Conservation (phyloP, 2,329 filamentous ascomycete species). For the Pseudogymnoascus sp. region DNA sequence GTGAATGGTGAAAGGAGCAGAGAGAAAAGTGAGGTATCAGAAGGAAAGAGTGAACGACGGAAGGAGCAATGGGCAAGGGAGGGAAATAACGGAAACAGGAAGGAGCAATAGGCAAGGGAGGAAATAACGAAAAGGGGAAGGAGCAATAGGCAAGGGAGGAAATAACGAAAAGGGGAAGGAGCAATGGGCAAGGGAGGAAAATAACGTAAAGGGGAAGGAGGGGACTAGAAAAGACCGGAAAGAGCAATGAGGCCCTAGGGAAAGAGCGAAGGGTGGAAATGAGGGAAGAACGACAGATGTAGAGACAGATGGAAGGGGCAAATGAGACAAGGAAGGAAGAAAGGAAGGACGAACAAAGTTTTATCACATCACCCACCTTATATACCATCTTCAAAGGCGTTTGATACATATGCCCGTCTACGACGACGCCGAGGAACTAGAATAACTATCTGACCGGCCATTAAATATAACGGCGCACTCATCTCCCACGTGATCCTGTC, state of each 20-base stretch:
- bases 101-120: too few relatives aligned
- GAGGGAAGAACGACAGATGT: too few relatives aligned
- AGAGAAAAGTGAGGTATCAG: too few relatives aligned
- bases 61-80: background rate
- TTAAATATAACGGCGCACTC: background rate
- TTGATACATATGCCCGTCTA: background rate
- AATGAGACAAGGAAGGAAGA: background rate
- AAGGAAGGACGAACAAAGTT: background rate
- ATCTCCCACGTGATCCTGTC: background rate
- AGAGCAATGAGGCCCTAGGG: background rate
- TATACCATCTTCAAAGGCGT: background rate
- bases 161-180: too few relatives aligned
- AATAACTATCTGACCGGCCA: background rate
- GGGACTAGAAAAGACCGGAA: background rate
- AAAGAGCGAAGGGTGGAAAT: background rate
- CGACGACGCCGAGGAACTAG: background rate
- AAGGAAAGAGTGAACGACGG: background rate
- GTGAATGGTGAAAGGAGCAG: background rate
- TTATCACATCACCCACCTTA: background rate
- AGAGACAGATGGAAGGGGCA: background rate
- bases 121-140: background rate
- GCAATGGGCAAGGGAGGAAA: background rate
- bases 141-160: background rate
- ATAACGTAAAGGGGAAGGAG: background rate
- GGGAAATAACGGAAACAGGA: too few relatives aligned